Conservation (phyloP, 352 stramenopile genomes). For the Pythium guiyangense region DNA sequence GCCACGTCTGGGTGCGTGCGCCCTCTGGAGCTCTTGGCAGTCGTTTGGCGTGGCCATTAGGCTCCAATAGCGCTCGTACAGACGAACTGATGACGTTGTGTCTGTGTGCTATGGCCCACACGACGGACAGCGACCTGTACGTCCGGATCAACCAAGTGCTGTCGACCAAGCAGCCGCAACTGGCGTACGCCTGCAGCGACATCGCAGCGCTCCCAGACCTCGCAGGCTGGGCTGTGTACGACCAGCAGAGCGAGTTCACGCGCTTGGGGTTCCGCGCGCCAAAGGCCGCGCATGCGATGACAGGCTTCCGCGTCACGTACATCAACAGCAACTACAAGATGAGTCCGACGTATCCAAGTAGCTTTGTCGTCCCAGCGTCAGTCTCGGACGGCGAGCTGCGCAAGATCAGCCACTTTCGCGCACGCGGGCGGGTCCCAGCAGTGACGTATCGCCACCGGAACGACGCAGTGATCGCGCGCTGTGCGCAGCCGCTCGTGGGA, state of each 20-base stretch:
- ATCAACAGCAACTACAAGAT: constrained; percentile 82
- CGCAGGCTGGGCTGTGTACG: constrained; percentile 50
- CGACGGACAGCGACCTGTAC: constrained; percentile 39
- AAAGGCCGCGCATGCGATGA: constrained; percentile 28
- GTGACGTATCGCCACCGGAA: constrained; percentile 91
- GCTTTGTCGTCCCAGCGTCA: constrained; percentile 87
- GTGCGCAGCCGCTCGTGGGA: constrained; percentile 93
- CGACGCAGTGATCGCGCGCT: constrained; percentile 91
- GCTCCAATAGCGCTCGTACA: not conserved
- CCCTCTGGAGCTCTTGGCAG: not conserved
- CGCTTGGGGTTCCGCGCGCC: constrained; percentile 48
- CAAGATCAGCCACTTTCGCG: constrained; percentile 89
- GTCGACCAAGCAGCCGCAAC: constrained; percentile 37
- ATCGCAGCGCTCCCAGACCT: constrained; percentile 32
- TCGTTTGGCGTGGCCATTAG: not conserved
- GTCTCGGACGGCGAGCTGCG: constrained; percentile 90
- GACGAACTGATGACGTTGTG: not conserved
- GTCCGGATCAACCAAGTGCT: constrained; percentile 66
- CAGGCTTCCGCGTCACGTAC: constrained; percentile 56
- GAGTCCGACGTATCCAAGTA: constrained; percentile 71
- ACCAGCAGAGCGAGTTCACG: constrained; percentile 50
- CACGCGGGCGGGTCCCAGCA: constrained; percentile 88
- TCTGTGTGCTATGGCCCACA: not conserved
- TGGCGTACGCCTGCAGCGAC: constrained; percentile 42
- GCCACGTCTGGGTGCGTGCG: constrained; percentile 39